Percentiles rank a stretch among this genome's conserved stretches.
phyloP scores from a whole-genome alignment of 2,329 filamentous ascomycete species.

The Colletotrichum simmondsii region DNA sequence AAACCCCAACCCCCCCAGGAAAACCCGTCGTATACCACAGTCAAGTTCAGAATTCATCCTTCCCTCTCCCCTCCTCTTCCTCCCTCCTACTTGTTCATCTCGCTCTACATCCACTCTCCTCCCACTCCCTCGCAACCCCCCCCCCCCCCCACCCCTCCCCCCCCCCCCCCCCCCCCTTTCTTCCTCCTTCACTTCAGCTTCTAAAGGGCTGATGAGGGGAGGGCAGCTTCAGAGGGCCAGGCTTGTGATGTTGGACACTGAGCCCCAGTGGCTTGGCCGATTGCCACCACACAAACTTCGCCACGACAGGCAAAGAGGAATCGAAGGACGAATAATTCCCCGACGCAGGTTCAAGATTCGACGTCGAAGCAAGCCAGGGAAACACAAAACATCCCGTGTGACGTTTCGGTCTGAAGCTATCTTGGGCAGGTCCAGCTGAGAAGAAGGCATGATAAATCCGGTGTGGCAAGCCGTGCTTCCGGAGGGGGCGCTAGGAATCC shows the following conservation, averaged over 20 bases:
- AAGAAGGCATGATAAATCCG: not conserved
- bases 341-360: conserved; percentile 18
- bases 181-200: not conserved
- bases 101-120: no score
- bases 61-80: no score
- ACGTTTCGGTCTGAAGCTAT: not conserved
- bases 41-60: not conserved
- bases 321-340: not conserved
- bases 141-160: no score
- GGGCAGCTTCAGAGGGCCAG: not conserved
- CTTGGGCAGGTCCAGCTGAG: not conserved
- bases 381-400: not conserved
- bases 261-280: not conserved
- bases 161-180: no score
- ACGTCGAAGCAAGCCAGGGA: not conserved
- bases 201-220: not conserved
- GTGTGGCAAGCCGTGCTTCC: not conserved
- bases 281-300: not conserved
- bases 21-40: not conserved
- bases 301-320: not conserved
- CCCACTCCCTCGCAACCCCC: no score
- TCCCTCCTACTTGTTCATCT: no score
- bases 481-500: not conserved
- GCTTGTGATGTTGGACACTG: not conserved
- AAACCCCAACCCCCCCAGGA: no score